Evolutionary conservation across 2,329 filamentous ascomycete genomes (phyloP), one percentile per base, ranked within the genome.

Genomic region (Nothopassalora personata): DNA sequence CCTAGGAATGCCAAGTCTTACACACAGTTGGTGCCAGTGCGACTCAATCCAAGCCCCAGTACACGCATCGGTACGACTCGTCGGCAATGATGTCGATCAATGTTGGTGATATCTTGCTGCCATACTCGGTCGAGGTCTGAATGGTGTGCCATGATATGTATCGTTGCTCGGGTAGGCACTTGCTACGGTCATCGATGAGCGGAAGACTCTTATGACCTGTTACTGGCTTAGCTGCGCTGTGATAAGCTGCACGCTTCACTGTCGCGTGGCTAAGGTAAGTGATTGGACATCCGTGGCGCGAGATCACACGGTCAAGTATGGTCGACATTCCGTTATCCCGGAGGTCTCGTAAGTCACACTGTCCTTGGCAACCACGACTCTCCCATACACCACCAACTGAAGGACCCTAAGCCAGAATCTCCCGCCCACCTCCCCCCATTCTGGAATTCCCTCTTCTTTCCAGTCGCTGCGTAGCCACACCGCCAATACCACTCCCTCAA

Each of bases 401-500:
- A 23, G 23, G 23, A 1, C 23, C 23, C 23, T 3, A 23, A 23
- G 47, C 46, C 6, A 62, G n/a, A 31, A 62, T 48, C 33, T 54
- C 53, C 23, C 53, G 39, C 19, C 56, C 56, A 11, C 28, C 36
- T 19, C 57, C 47, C 2, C 2, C 30, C 49, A 34, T 31, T 57
- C 4, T 33, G 36, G 27, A 62, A 62, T 1, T 53, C 51, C 30
- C 57, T 54, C 54, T 36, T 57, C 47, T 33, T 36, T 18, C 60
- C 60, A 15, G 60, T 62, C 5, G n/a, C 57, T n/a, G 34, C n/a
- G 39, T 59, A 62, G 3, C 60, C 60, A 31, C 54, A 55, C 30
- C 54, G 45, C 19, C 23, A 54, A 55, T 62, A 62, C 56, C 60
- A 62, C 9, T 53, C 57, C 33, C 53, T 56, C 13, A 62, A 46